Conservation (phyloP, 2,329 filamentous ascomycete genomes). For the Aspergillus proliferans region DNA sequence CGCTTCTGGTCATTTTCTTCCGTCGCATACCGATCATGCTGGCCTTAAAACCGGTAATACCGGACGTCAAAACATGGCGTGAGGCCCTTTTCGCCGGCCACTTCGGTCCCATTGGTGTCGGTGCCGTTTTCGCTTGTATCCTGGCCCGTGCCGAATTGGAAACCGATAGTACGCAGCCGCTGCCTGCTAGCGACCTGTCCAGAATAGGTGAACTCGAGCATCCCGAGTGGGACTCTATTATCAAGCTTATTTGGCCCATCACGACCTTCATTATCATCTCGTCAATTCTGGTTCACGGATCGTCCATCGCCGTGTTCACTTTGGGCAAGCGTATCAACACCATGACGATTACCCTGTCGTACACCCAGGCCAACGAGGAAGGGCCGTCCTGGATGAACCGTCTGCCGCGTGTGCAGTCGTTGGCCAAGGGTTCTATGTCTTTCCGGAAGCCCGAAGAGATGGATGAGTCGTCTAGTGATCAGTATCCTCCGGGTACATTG, state of each 20-base stretch:
- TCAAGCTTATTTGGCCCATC: conserved; percentile 91
- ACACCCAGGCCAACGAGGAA: conserved; percentile 82
- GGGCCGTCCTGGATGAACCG: conserved; percentile 93
- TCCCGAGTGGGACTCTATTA: conserved; percentile 59
- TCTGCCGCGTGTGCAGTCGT: conserved; percentile 73
- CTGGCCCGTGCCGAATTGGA: conserved; percentile 89
- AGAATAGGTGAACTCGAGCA: conserved; percentile 33
- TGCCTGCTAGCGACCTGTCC: conserved; percentile 54
- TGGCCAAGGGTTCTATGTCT: conserved; percentile 74
- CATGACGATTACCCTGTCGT: conserved; percentile 88
- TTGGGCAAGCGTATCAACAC: conserved; percentile 98
- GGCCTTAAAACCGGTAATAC: conserved; percentile 81
- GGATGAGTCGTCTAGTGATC: conserved; percentile 53
- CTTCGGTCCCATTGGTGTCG: conserved; percentile 95
- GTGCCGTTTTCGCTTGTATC: conserved; percentile 91
- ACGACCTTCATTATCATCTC: conserved; percentile 88
- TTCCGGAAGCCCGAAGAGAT: conserved; percentile 61
- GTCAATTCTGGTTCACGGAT: conserved; percentile 93
- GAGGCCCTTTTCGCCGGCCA: conserved; percentile 95
- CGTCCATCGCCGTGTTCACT: conserved; percentile 96
- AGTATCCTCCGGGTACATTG: conserved; percentile 63
- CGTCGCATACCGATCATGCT: conserved; percentile 94
- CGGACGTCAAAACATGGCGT: conserved; percentile 96
- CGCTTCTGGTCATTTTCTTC: conserved; percentile 91
- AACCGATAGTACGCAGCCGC: conserved; percentile 65